Evolutionary conservation across 2,329 filamentous ascomycete genomes (phyloP), one percentile per base, ranked within the genome.

Genomic region (Aspergillus jensenii): DNA sequence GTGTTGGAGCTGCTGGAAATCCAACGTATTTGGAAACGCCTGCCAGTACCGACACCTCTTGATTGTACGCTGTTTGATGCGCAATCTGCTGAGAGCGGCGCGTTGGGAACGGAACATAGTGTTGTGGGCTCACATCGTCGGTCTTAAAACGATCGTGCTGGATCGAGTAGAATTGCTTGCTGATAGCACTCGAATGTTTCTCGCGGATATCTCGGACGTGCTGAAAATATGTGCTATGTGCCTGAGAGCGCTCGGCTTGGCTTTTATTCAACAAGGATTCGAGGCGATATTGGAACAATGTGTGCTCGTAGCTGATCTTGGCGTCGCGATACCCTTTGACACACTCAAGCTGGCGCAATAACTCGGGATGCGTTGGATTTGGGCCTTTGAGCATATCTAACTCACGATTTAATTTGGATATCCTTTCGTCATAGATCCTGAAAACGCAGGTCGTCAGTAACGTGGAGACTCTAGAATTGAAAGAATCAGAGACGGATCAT

Each of bases 21-120:
- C 95, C 95, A 68, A 96, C 88, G 72, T 97, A 93, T 76, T 97
- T 98, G 37, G 93, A 93, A 52, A 98, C 83, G 39, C 93, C 93
- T 6, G 93, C 88, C 57, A 99, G 79, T 27, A 97, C 86, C 0
- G 93, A 96, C 4, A 99, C 93, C 73, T 99, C 95, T 64, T 89
- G 90, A 73, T 96, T 98, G 78, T 98, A 98, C 47, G 93, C 90
- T 50, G 92, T 84, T 66, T 96, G 93, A 62, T 97, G 90, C 61
- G 86, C 83, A 59, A 96, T 84, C 68, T 93, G 90, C 67, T 93
- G 88, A 27, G 87, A 84, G 60, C 87, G 86, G 62, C 88, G 87
- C 51, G 88, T 85, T 7, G 91, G 90, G 70, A 96, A 96, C 54
- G 89, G 86, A 65, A 96, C 85, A 56, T 89, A 87, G 71, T 90